Conservation (phyloP, 2,329 filamentous ascomycete species). For the Cyanodermella asteris region DNA sequence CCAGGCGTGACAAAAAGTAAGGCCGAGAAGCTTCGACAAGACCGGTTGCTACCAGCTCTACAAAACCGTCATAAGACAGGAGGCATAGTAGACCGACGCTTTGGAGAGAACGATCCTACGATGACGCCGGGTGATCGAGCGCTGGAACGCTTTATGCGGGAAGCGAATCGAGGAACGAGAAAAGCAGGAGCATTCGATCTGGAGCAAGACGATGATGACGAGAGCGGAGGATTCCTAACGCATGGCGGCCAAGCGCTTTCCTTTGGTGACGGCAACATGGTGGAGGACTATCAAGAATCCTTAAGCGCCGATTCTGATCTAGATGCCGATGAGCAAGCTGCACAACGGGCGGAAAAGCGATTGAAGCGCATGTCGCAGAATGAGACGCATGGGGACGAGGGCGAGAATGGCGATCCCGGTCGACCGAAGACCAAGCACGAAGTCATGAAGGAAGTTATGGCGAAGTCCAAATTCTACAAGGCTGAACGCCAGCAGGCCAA, state of each 20-base stretch:
- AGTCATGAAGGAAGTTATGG: slow-evolving; percentile 93
- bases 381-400: slow-evolving; percentile 19
- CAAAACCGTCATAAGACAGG: slow-evolving; percentile 76
- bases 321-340: slow-evolving; percentile 35
- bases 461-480: slow-evolving; percentile 90
- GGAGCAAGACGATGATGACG: slow-evolving; percentile 56
- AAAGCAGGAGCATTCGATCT: slow-evolving; percentile 71
- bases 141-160: slow-evolving; percentile 70
- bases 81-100: slow-evolving; percentile 76
- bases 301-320: slow-evolving; percentile 36
- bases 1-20: slow-evolving; percentile 69
- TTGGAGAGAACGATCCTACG: slow-evolving; percentile 83
- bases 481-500: slow-evolving; percentile 82
- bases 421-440: slow-evolving; percentile 89
- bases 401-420: slow-evolving; percentile 36
- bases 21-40: slow-evolving; percentile 64
- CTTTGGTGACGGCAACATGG: slow-evolving; percentile 31
- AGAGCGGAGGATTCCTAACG: slow-evolving; percentile 51
- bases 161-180: slow-evolving; percentile 61
- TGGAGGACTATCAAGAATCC: slow-evolving; percentile 62
- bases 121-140: slow-evolving; percentile 90
- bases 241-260: slow-evolving; percentile 60
- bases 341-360: slow-evolving; percentile 26
- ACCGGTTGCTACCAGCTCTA: slow-evolving; percentile 76
- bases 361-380: slow-evolving; percentile 27